These are phyloP conservation scores for Cladophialophora chaetospira DNA, from an alignment of 2,329 filamentous ascomycete species.

Conservation along the genomic window DNA sequence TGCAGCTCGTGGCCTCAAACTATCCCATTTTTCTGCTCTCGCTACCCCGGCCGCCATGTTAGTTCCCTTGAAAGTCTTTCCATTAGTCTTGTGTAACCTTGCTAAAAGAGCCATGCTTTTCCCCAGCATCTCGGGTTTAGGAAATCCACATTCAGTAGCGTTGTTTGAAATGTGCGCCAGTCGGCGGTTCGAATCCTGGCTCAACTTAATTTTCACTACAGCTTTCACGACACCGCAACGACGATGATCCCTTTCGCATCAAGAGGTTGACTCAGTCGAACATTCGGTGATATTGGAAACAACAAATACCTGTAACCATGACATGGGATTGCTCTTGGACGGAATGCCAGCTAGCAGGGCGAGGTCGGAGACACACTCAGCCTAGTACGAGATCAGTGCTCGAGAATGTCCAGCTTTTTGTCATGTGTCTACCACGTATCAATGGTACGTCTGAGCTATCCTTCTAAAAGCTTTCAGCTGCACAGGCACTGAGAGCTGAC, in stretches of 20 bases:
- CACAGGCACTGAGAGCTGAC: background rate
- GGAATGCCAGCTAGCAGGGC: no score
- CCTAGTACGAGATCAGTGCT: background rate
- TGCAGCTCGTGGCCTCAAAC: slow-evolving; percentile 14
- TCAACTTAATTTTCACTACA: slow-evolving; percentile 28
- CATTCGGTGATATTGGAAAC: no score
- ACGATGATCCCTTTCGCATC: no score
- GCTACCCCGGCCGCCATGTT: slow-evolving; percentile 25
- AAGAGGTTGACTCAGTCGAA: no score
- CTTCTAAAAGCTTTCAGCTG: background rate
- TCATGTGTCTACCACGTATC: background rate
- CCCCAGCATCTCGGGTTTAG: background rate
- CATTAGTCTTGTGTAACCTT: slow-evolving; percentile 27
- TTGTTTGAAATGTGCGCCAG: slow-evolving; percentile 9
- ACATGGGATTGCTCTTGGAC: no score
- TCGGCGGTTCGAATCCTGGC: slow-evolving; percentile 5
- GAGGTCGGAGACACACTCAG: no score
- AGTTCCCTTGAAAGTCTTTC: slow-evolving; percentile 17
- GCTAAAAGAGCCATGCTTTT: slow-evolving; percentile 13
- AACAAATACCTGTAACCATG: no score
- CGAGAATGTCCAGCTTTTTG: background rate
- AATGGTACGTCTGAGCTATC: background rate
- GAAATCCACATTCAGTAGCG: slow-evolving; percentile 5
- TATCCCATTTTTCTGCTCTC: slow-evolving; percentile 1
- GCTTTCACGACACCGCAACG: no score